Conservation (phyloP, 352 stramenopile species). For the Elongisporangium undulatum region DNA sequence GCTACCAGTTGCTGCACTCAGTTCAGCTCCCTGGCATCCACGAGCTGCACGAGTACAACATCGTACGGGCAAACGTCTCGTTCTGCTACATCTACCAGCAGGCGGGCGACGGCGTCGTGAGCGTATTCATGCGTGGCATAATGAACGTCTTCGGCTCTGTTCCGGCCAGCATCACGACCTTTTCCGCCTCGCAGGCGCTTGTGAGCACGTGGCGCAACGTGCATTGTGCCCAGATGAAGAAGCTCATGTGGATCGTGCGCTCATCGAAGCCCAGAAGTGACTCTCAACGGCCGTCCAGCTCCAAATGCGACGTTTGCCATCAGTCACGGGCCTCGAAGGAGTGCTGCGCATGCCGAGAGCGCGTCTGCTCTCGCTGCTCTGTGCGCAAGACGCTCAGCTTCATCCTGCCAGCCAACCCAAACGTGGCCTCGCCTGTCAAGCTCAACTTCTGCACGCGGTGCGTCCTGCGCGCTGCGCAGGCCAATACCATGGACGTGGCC, state of each 20-base stretch:
- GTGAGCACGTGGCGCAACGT: constrained; percentile 3
- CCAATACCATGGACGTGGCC: constrained; percentile 26
- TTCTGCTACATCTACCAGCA: constrained; percentile 26
- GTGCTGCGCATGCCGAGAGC: not conserved
- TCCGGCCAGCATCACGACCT: not conserved
- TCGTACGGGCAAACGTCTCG: constrained; percentile 28
- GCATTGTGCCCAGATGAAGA: constrained; percentile 3
- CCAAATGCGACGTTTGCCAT: not conserved
- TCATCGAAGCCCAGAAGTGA: not conserved
- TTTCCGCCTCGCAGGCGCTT: not conserved
- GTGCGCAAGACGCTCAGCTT: constrained; percentile 7
- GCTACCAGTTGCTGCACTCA: constrained; percentile 31
- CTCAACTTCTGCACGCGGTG: constrained; percentile 29
- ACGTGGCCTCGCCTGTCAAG: constrained; percentile 15
- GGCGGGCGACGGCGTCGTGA: constrained; percentile 13
- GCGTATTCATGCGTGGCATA: constrained; percentile 35
- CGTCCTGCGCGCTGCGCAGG: constrained; percentile 20
- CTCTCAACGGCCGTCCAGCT: not conserved
- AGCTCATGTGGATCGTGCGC: not conserved
- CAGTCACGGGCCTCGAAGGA: not conserved
- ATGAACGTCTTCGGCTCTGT: constrained; percentile 10
- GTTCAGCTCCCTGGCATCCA: constrained; percentile 13
- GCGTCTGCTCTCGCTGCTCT: not conserved
- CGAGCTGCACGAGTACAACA: constrained; percentile 11
- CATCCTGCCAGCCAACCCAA: constrained; percentile 17